phyloP scores from a whole-genome alignment of 306 rosid genomes.

The Herpetospermum pedunculosum region DNA sequence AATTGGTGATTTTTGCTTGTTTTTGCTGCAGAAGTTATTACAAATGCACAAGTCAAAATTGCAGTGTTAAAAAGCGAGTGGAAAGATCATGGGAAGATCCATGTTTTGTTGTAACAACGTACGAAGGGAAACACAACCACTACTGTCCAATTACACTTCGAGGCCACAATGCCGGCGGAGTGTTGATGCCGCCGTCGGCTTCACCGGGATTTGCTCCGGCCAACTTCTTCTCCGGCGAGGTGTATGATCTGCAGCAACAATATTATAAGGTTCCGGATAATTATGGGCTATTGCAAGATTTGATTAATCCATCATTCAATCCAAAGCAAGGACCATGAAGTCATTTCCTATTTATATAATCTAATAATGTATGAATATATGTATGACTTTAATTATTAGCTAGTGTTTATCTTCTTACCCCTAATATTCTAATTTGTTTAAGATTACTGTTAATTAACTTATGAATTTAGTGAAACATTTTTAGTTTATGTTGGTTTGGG shows the following conservation, averaged over 20 bases:
- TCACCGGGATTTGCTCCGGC: neutral
- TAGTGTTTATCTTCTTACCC: neutral
- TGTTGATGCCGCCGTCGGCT: constrained; percentile 11
- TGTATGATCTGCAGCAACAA: neutral
- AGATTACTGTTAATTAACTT: neutral
- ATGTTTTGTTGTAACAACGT: constrained; percentile 41
- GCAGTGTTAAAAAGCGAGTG: constrained; percentile 42
- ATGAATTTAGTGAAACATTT: neutral
- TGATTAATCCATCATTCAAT: constrained; percentile 25
- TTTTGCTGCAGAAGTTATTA: constrained; percentile 50
- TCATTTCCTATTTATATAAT: neutral
- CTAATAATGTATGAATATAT: neutral
- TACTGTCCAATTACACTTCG: constrained; percentile 37
- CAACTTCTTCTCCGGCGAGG: neutral
- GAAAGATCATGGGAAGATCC: constrained; percentile 46
- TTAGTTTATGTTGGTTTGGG: neutral
- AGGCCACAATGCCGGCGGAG: constrained; percentile 13
- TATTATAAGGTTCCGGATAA: constrained; percentile 3
- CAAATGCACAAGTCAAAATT: constrained; percentile 42
- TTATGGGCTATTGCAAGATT: constrained; percentile 41
- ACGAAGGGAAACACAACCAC: constrained; percentile 52
- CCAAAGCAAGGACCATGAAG: constrained; percentile 25
- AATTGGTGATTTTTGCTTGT: too few relatives aligned
- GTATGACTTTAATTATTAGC: neutral
- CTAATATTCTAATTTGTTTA: neutral